A percentile compares a stretch with the other conserved stretches of the same genome.
Evolutionary conservation across 352 stramenopile genomes (phyloP).

Genomic region (Thalassiosira pacifica): DNA sequence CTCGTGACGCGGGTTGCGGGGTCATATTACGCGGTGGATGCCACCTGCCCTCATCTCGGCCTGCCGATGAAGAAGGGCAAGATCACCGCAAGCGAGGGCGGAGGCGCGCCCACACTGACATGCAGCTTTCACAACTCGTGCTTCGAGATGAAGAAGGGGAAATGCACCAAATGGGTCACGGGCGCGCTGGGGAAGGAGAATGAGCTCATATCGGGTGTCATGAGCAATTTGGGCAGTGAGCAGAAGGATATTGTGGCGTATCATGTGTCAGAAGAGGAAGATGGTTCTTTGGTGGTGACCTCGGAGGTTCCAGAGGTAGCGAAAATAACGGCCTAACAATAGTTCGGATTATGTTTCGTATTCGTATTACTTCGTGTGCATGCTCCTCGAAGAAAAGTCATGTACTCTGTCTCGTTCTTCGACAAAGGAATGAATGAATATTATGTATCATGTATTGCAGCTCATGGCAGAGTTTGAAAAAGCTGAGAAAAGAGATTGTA

Average conservation of each 20-base stretch:
- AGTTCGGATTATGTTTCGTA: not conserved
- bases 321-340: slow-evolving; percentile 2
- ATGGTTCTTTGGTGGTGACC: slow-evolving; percentile 52
- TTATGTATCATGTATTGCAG: too few species aligned
- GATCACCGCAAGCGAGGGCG: slow-evolving; percentile 38
- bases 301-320: slow-evolving; percentile 16
- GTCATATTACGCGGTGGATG: slow-evolving; percentile 65
- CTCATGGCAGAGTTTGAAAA: too few species aligned
- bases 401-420: too few species aligned
- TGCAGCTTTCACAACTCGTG: slow-evolving; percentile 71
- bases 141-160: slow-evolving; percentile 61
- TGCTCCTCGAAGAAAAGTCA: not conserved
- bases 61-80: slow-evolving; percentile 72
- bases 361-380: not conserved
- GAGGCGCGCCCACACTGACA: slow-evolving; percentile 43
- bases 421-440: too few species aligned
- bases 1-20: slow-evolving; percentile 60
- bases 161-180: slow-evolving; percentile 67
- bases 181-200: slow-evolving; percentile 55
- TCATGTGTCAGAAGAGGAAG: slow-evolving; percentile 47
- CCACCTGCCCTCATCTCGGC: slow-evolving; percentile 63
- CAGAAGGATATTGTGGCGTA: slow-evolving; percentile 62
- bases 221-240: slow-evolving; percentile 59
- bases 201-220: slow-evolving; percentile 61
- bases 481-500: too few species aligned